Percentiles rank a stretch among this genome's conserved stretches.
phyloP scores from a whole-genome alignment of 2,329 filamentous ascomycete species.

The Claviceps fusiformis region DNA sequence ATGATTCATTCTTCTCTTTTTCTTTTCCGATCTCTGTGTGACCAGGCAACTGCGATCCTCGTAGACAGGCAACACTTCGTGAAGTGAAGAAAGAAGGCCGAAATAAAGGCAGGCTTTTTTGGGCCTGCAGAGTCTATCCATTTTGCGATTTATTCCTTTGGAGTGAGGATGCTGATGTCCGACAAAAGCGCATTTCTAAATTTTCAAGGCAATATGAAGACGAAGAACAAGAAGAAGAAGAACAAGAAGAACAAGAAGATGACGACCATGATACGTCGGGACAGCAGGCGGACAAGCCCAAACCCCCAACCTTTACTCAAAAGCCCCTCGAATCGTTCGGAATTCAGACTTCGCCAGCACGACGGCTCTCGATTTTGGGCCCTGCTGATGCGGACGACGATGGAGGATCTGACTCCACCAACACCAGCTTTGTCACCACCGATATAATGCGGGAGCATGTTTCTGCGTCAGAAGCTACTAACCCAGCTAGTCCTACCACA shows the following conservation, averaged over 20 bases:
- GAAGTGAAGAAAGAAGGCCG: constrained; percentile 23
- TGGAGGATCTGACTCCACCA: not conserved
- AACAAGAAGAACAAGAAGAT: not conserved
- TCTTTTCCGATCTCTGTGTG: not conserved
- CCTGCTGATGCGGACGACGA: not conserved
- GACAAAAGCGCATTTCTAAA: constrained; percentile 14
- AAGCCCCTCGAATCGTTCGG: constrained; percentile 17
- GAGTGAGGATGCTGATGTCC: constrained; percentile 23
- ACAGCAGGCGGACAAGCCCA: constrained; percentile 9
- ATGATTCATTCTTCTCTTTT: not conserved
- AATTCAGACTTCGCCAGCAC: constrained; percentile 13
- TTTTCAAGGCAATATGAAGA: constrained; percentile 3
- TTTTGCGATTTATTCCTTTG: constrained; percentile 33
- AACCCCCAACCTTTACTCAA: constrained; percentile 17
- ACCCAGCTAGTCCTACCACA: not conserved
- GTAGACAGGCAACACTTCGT: constrained; percentile 20
- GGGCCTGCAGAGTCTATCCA: constrained; percentile 22
- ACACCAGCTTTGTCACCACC: not conserved
- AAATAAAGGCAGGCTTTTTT: constrained; percentile 30
- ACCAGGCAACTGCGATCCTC: constrained; percentile 30
- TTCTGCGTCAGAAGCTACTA: not conserved
- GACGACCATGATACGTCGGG: not conserved
- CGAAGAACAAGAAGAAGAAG: no score
- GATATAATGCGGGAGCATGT: not conserved
- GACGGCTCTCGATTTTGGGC: constrained; percentile 1